Conservation (phyloP, 2,329 filamentous ascomycete genomes). For the Leptodontidium sp. region DNA sequence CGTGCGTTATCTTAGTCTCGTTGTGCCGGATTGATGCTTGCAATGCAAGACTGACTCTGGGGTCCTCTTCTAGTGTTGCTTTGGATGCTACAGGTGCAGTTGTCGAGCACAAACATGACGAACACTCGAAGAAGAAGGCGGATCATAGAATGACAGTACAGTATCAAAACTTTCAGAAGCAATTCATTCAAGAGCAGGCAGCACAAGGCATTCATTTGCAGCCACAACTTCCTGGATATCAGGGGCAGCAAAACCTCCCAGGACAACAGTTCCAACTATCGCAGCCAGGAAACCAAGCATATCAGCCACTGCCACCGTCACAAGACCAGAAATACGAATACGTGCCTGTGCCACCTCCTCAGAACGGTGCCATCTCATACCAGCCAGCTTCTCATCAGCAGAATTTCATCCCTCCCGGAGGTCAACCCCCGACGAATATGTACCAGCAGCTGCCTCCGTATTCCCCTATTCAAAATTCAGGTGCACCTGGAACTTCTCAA, state of each 20-base stretch:
- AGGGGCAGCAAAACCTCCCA: constrained; percentile 19
- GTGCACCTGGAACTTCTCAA: not conserved
- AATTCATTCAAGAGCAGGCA: constrained; percentile 40
- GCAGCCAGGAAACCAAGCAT: constrained; percentile 13
- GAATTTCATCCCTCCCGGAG: constrained; percentile 1
- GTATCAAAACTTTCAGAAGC: constrained; percentile 45
- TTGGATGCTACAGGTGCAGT: constrained; percentile 50
- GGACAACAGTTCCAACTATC: constrained; percentile 9
- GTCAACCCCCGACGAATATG: not conserved
- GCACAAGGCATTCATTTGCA: constrained; percentile 21
- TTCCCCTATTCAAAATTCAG: not conserved
- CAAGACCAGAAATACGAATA: constrained; percentile 33
- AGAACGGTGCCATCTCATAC: not conserved
- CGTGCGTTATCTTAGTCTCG: no score
- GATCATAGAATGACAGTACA: constrained; percentile 47
- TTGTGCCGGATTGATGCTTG: not conserved
- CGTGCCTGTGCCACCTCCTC: constrained; percentile 21
- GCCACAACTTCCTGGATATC: constrained; percentile 20
- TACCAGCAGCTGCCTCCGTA: constrained; percentile 14
- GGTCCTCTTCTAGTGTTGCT: constrained; percentile 35
- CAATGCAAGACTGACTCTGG: not conserved
- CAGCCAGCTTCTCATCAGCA: constrained; percentile 27
- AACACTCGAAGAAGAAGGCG: constrained; percentile 49
- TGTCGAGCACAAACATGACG: constrained; percentile 49
- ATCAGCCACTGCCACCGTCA: constrained; percentile 21